Evolutionary conservation across 805 yeast genomes (phyloP).

Genomic region (Candida taoyuanica): DNA sequence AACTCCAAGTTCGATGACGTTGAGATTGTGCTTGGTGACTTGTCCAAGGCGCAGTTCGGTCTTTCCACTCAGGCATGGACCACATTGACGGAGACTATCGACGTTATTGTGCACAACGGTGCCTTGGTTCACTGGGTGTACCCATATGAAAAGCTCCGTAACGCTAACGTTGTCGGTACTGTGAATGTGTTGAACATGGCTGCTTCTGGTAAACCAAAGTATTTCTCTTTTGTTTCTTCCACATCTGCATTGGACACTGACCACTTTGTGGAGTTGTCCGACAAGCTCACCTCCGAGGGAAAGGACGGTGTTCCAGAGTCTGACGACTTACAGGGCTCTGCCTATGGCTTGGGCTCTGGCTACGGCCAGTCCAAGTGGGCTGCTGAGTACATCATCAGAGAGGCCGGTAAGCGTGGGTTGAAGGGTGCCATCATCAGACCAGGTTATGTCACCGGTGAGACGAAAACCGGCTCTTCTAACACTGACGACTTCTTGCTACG

Average conservation of each 20-base stretch:
- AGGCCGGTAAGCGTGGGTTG: constrained; percentile 84
- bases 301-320: constrained; percentile 71
- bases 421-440: constrained; percentile 90
- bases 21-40: constrained; percentile 76
- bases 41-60: constrained; percentile 73
- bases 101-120: constrained; percentile 90
- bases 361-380: constrained; percentile 99
- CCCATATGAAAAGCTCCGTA: constrained; percentile 86
- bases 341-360: constrained; percentile 80
- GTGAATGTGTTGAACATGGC: constrained; percentile 74
- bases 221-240: constrained; percentile 88
- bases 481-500: constrained; percentile 95
- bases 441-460: constrained; percentile 90
- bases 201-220: constrained; percentile 75
- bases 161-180: constrained; percentile 88
- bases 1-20: constrained; percentile 54
- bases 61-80: constrained; percentile 53
- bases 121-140: constrained; percentile 99
- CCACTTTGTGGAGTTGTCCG: constrained; percentile 74
- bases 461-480: constrained; percentile 81
- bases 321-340: constrained; percentile 80
- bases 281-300: constrained; percentile 59
- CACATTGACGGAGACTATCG: constrained; percentile 53
- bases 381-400: constrained; percentile 82
- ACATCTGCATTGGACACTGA: constrained; percentile 90